Base-by-base conservation (phyloP, 225 moss, liverwort and hornwort genomes). In the Polytrichum commune region DNA sequence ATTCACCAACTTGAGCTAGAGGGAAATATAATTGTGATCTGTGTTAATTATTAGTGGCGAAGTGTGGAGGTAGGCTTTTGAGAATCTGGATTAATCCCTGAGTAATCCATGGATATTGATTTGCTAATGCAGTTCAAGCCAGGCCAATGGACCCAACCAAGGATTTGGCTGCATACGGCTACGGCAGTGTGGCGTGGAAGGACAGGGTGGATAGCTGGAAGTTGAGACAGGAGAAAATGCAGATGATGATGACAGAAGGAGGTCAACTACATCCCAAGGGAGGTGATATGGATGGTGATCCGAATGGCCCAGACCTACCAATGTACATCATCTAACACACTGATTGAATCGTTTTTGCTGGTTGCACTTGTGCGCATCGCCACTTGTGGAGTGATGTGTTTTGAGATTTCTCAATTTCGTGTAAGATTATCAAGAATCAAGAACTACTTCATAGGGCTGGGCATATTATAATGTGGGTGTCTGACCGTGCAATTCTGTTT, bases 131-230 rank as follows among this genome's bases (percentile, higher is more conserved):
- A 84, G 91, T 93, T 28, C 86, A 89, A 76, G 96, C 96, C 1
- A 87, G 96, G 58, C 80, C 96, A 25, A 92, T 96, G 96, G 96
- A 92, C 53, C 96, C 96, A 0, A 78, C 93, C n/a, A 96, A 93
- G 70, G 96, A 96, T 72, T 72, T 96, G 76, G 93, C 90, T 8
- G 93, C 90, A 53, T 96, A 96, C 70, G 96, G 96, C 30, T 96
- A 93, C 24, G 96, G 96, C 32, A 96, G 91, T 46, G 96, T 96
- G 20, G 96, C 96, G 0, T 96, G 96, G 96, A 96, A 96, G 75
- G 96, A 96, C 71, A 87, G 93, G 58, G 86, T 96, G 58, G 96
- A 96, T 69, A 93, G 91, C 62, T 96, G 96, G 96, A 96, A 96
- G 79, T 84, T 91, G 71, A 90, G 96, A 29, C 96, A 96, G 56